Evolutionary conservation across 768 basidiomycete species (phyloP).

Genomic region (Pholiota molesta): DNA sequence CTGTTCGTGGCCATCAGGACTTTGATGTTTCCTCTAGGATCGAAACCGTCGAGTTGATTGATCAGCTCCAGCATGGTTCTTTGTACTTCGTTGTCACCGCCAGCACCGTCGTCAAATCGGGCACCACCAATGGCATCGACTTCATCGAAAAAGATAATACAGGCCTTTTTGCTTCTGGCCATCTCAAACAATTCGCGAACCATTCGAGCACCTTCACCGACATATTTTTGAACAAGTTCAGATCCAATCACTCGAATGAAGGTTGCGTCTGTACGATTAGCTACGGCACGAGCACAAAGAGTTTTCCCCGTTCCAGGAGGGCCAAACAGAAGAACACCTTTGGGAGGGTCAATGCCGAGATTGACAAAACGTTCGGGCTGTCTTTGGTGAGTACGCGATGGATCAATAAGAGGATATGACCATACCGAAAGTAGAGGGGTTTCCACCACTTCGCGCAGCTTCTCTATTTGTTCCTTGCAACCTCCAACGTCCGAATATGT

Average conservation of each 20-base stretch:
- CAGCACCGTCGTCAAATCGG: conserved; percentile 97
- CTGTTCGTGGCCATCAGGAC: conserved; percentile 99
- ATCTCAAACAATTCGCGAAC: conserved; percentile 98
- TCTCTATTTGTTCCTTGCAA: conserved; percentile 99
- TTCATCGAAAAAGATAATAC: conserved; percentile 99
- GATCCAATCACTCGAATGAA: conserved; percentile 99
- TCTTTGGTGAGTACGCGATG: conserved; percentile 19
- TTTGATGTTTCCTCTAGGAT: conserved; percentile 99
- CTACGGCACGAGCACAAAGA: conserved; percentile 96
- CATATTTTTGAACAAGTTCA: conserved; percentile 99
- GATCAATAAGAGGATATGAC: background rate
- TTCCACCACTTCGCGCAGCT: conserved; percentile 97
- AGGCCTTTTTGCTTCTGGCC: conserved; percentile 98
- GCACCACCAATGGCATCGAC: conserved; percentile 98
- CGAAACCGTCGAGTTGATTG: conserved; percentile 98
- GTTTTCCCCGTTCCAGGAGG: conserved; percentile 99
- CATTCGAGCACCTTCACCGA: conserved; percentile 98
- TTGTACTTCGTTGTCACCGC: conserved; percentile 99
- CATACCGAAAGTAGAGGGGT: conserved; percentile 88
- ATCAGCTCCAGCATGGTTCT: conserved; percentile 99
- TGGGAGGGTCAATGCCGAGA: conserved; percentile 98
- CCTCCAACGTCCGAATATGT: conserved; percentile 98
- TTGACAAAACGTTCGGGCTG: conserved; percentile 99
- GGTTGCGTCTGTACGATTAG: conserved; percentile 97
- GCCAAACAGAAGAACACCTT: conserved; percentile 94